Evolutionary conservation across 192 early-diverging fungal genomes (phyloP), one percentile per base, ranked within the genome.

Genomic region (Podila minutissima): DNA sequence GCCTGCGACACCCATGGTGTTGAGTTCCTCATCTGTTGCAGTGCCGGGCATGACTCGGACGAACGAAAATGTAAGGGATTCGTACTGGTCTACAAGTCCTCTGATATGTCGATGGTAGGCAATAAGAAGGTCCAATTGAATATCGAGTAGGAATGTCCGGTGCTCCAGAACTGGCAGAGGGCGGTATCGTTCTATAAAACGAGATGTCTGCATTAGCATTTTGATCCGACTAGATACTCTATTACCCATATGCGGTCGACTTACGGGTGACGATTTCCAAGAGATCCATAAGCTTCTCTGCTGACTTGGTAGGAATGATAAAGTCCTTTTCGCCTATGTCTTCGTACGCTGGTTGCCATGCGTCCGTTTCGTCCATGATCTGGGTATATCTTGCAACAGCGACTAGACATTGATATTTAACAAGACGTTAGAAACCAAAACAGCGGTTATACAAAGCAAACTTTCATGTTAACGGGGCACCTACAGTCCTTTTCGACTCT

Each of bases 401-500:
- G 70, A 81, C 88, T 88, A 37, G 35, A 37, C 9, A 68, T 31
- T 37, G n/a, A 22, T 3, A 61, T 19, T 10, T 2, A 55, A 22
- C 1, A 55, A 24, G 20, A 55, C n/a, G 11, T 46, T 15, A 46
- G 35, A 46, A 67, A 50, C 55, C 32, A 28, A 22, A 37, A 37
- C 35, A 11, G 10, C 9, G 35, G 24, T 46, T 5, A 49, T 49
- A 20, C n/a, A 49, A 62, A 32, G 38, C 0, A 22, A 1, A 31
- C 29, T 5, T 28, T 15, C 22, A 6, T 32, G 1, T 29, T 1
- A 8, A 9, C 3, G 24, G 20, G 17, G 11, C 3, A 69, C 82
- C 64, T 89, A 90, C 89, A 89, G 15, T 86, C 77, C 46, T 89
- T 91, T 67, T 94, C 94, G 5, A 88, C 86, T 49, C 88, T 83